These are phyloP conservation scores for Phycomyces nitens DNA, from an alignment of 192 early-diverging fungal genomes.

Conservation along the genomic window DNA sequence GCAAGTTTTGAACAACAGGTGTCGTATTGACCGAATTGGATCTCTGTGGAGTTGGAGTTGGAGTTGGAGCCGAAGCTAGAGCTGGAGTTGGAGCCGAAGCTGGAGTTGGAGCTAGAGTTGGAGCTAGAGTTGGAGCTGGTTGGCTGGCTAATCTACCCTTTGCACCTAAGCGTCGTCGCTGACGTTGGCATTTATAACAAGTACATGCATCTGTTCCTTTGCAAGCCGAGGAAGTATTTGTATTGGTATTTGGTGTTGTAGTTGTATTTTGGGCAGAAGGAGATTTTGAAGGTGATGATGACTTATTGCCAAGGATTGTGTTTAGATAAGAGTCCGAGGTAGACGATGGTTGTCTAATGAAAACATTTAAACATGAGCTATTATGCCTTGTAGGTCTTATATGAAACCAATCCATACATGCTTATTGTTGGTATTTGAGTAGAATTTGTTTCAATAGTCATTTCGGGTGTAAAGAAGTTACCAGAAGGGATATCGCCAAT, in stretches of 20 bases:
- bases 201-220: conserved; percentile 16
- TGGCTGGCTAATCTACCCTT: neutral
- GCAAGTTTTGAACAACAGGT: neutral
- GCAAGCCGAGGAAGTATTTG: conserved; percentile 7
- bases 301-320: conserved; percentile 2
- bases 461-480: conserved; percentile 15
- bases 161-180: conserved; percentile 27
- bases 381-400: no score
- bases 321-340: neutral
- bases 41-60: no score
- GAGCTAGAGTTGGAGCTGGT: neutral
- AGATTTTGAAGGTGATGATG: neutral
- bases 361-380: conserved; percentile 7
- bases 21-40: conserved; percentile 9
- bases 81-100: no score
- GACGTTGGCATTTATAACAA: conserved; percentile 36
- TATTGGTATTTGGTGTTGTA: conserved; percentile 9
- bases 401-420: neutral
- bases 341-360: conserved; percentile 5
- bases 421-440: conserved; percentile 4
- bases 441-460: conserved; percentile 5
- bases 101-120: no score
- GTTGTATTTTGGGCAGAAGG: neutral
- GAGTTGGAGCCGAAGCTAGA: no score
- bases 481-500: conserved; percentile 22